Percentiles rank a stretch among this genome's conserved stretches.
These are phyloP conservation scores for Acacia melanoxylon DNA, from an alignment of 306 rosid species.

Conservation along the genomic window DNA sequence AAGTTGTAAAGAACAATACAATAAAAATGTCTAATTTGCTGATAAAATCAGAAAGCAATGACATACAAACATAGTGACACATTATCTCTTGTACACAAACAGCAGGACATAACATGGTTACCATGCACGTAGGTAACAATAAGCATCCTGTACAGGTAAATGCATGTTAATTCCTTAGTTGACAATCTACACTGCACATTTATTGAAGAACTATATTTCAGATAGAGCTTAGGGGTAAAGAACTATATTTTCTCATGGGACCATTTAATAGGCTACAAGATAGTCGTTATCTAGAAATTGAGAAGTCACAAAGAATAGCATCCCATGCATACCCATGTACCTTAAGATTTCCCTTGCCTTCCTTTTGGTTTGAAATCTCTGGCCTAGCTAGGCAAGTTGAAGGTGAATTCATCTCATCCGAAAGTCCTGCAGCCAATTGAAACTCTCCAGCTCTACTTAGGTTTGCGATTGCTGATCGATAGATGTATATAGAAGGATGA, in stretches of 20 bases:
- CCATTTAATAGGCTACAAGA: not conserved
- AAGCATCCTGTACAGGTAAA: not conserved
- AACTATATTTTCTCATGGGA: not conserved
- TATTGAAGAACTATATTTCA: not conserved
- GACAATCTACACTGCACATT: not conserved
- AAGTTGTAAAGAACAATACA: not conserved
- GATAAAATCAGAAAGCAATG: not conserved
- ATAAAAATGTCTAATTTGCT: not conserved
- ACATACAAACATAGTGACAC: not conserved
- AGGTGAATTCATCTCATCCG: conserved; percentile 65
- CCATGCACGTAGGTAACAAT: not conserved
- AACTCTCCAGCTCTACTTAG: conserved; percentile 61
- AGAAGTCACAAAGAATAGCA: conserved; percentile 16
- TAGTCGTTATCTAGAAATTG: conserved; percentile 5
- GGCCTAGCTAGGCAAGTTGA: conserved; percentile 53
- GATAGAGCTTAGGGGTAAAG: not conserved
- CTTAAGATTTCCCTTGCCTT: conserved; percentile 31
- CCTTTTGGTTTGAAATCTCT: conserved; percentile 48
- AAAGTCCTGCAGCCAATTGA: conserved; percentile 57
- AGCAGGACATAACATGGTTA: not conserved
- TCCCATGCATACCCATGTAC: conserved; percentile 5
- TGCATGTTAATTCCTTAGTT: not conserved
- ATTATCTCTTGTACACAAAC: not conserved
- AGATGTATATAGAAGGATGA: conserved; percentile 59
- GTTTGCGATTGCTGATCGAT: conserved; percentile 52